Evolutionary conservation across 2,329 filamentous ascomycete species (phyloP).

Genomic region (Aureobasidium zeae): DNA sequence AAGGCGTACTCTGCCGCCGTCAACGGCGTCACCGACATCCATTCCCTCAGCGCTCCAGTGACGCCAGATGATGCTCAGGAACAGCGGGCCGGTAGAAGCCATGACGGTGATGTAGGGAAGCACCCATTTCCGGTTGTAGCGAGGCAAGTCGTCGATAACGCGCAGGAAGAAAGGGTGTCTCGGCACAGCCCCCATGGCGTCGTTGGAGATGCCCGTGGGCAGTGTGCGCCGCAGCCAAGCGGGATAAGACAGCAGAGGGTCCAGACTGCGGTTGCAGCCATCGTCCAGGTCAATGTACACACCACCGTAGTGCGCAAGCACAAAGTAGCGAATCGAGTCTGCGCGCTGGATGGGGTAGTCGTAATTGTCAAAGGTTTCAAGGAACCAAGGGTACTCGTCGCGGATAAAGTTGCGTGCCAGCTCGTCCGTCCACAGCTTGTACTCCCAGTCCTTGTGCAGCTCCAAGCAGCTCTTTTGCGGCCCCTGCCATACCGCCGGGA

Average conservation of each 20-base stretch:
- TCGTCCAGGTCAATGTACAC: conserved; percentile 73
- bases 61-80: conserved; percentile 66
- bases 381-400: conserved; percentile 62
- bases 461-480: conserved; percentile 59
- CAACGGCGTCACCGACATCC: conserved; percentile 31
- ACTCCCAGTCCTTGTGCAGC: conserved; percentile 62
- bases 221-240: conserved; percentile 62
- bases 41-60: conserved; percentile 54
- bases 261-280: conserved; percentile 58
- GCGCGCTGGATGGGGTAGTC: conserved; percentile 60
- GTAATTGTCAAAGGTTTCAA: conserved; percentile 62
- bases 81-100: conserved; percentile 67
- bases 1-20: conserved; percentile 50
- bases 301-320: conserved; percentile 66
- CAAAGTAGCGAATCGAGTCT: conserved; percentile 70
- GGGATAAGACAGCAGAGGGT: conserved; percentile 59
- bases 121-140: conserved; percentile 60
- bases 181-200: conserved; percentile 65
- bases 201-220: conserved; percentile 73
- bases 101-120: conserved; percentile 69
- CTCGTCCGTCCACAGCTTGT: conserved; percentile 73
- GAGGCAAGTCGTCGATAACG: conserved; percentile 57
- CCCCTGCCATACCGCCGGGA: conserved; percentile 56
- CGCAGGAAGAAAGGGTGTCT: conserved; percentile 65
- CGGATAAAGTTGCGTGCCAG: conserved; percentile 62